These are phyloP conservation scores for Pseudonectria buxi DNA, from an alignment of 2,329 filamentous ascomycete genomes.

Conservation along the genomic window DNA sequence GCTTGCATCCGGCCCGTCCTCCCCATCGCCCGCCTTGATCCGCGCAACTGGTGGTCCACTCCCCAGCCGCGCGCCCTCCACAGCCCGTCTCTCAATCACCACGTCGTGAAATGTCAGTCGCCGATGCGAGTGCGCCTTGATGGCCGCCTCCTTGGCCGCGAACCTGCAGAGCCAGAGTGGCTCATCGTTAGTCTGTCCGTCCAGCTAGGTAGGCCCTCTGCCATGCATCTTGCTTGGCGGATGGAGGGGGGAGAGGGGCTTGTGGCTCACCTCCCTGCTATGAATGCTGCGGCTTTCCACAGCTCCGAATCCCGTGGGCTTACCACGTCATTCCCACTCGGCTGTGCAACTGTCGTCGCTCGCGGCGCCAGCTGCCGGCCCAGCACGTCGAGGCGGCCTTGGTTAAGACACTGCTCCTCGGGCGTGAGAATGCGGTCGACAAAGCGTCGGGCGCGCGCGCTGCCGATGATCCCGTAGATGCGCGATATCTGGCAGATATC, in stretches of 20 bases:
- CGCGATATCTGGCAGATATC: conserved; percentile 70
- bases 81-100: conserved; percentile 30
- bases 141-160: conserved; percentile 68
- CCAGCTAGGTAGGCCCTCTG: too few relatives aligned
- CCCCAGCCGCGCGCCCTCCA: conserved; percentile 20
- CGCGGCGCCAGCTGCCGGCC: neutral
- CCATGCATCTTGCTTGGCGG: too few relatives aligned
- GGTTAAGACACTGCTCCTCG: conserved; percentile 23
- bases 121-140: conserved; percentile 62
- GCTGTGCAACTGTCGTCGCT: neutral
- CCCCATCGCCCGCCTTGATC: conserved; percentile 26
- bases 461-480: conserved; percentile 51
- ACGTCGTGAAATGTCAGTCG: conserved; percentile 58
- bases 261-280: conserved; percentile 24
- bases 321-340: neutral
- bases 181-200: too few relatives aligned
- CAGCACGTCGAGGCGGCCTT: conserved; percentile 16
- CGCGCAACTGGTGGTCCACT: conserved; percentile 40
- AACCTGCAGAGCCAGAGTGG: too few relatives aligned
- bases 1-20: conserved; percentile 37
- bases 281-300: conserved; percentile 30
- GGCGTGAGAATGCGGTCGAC: conserved; percentile 40
- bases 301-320: conserved; percentile 16
- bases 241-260: too few relatives aligned
- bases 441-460: conserved; percentile 36